Evolutionary conservation across 2,329 filamentous ascomycete species (phyloP).

Genomic region (Fusarium dimerum): DNA sequence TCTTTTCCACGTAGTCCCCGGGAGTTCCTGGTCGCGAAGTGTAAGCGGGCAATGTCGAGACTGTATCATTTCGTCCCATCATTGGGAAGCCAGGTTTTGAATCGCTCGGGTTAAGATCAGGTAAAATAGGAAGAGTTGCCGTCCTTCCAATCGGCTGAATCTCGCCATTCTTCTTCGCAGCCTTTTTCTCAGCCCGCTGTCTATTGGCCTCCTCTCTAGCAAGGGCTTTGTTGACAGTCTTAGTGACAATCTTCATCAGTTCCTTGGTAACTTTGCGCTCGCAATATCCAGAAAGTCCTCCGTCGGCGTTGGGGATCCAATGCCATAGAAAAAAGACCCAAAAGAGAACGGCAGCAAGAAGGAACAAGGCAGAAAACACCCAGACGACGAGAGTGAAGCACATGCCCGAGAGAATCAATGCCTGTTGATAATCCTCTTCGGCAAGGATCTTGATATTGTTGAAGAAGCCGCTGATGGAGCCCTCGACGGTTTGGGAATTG

Average conservation of each 20-base stretch:
- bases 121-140: slow-evolving; percentile 68
- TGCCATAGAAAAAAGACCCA: slow-evolving; percentile 91
- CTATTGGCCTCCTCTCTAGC: slow-evolving; percentile 71
- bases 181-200: slow-evolving; percentile 51
- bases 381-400: slow-evolving; percentile 88
- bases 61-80: slow-evolving; percentile 60
- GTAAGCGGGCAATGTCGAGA: slow-evolving; percentile 63
- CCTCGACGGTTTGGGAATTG: slow-evolving; percentile 54
- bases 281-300: slow-evolving; percentile 81
- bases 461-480: slow-evolving; percentile 75
- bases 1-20: slow-evolving; percentile 50
- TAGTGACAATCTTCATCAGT: slow-evolving; percentile 79
- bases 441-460: slow-evolving; percentile 76
- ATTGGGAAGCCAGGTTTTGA: slow-evolving; percentile 61
- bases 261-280: slow-evolving; percentile 87
- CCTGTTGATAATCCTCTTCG: slow-evolving; percentile 73
- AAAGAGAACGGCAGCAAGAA: slow-evolving; percentile 74
- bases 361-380: slow-evolving; percentile 75
- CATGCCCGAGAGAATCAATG: slow-evolving; percentile 86
- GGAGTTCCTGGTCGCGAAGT: slow-evolving; percentile 60
- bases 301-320: slow-evolving; percentile 82
- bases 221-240: slow-evolving; percentile 85
- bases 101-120: slow-evolving; percentile 38
- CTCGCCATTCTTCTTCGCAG: slow-evolving; percentile 55
- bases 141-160: slow-evolving; percentile 52